Evolutionary conservation across 2,329 filamentous ascomycete species (phyloP).

Genomic region (Fusarium chlamydosporum): DNA sequence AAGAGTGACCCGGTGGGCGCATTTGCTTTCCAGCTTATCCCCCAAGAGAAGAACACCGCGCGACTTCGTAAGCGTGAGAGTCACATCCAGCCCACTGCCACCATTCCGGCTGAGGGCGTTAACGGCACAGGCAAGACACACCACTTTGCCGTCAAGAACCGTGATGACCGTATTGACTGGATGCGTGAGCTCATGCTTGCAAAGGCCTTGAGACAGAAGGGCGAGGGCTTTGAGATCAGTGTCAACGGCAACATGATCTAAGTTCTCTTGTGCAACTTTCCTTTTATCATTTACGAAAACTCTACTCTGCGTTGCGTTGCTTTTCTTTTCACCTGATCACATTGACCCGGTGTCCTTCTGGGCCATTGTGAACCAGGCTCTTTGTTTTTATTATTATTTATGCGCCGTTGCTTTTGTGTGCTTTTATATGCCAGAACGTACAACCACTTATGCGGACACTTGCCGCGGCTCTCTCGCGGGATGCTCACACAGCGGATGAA

Average conservation of each 20-base stretch:
- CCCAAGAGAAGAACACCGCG: conserved; percentile 71
- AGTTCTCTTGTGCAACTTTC: not conserved
- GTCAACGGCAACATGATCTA: conserved; percentile 85
- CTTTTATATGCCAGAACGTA: conserved; percentile 44
- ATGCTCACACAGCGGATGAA: conserved; percentile 50
- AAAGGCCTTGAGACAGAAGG: conserved; percentile 87
- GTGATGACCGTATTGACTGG: conserved; percentile 96
- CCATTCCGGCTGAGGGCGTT: conserved; percentile 59
- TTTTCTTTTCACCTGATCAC: conserved; percentile 16
- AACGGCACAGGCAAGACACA: conserved; percentile 85
- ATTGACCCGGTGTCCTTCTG: conserved; percentile 11
- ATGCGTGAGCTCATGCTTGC: conserved; percentile 94
- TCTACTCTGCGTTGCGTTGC: conserved; percentile 24
- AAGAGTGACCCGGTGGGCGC: conserved; percentile 73
- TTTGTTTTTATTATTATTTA: conserved; percentile 22
- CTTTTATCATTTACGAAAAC: conserved; percentile 17
- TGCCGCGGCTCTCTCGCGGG: conserved; percentile 50
- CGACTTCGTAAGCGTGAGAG: conserved; percentile 69
- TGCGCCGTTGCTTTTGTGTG: conserved; percentile 20
- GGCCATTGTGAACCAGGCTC: conserved; percentile 12
- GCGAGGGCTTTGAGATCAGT: conserved; percentile 84
- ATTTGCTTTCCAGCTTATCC: conserved; percentile 89
- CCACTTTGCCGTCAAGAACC: conserved; percentile 89
- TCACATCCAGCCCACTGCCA: conserved; percentile 55
- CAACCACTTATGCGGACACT: conserved; percentile 46